Evolutionary conservation across 1,284 basidiomycete species (phyloP).

Genomic region (Microbotryum saponariae): DNA sequence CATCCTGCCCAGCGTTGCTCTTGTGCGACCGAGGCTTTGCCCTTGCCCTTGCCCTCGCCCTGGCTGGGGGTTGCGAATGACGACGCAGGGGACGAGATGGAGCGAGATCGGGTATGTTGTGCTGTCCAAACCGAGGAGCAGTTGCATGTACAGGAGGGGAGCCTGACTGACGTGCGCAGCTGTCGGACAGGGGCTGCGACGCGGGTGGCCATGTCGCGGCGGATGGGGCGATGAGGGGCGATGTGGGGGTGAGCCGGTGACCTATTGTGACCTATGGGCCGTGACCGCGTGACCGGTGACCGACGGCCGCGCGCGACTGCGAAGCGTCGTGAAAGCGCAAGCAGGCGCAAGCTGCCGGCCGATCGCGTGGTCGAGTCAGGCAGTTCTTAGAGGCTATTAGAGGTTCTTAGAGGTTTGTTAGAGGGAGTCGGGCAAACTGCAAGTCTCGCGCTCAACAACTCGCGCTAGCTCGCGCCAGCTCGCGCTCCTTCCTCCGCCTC

Average conservation of each 20-base stretch:
- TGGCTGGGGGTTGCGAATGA: background rate
- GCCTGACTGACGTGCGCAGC: background rate
- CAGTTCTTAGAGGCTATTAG: too few relatives aligned
- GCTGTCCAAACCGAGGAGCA: too few relatives aligned
- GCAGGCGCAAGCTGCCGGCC: background rate
- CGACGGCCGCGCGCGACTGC: too few relatives aligned
- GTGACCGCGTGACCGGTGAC: too few relatives aligned
- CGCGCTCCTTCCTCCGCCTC: background rate
- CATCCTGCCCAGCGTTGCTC: conserved; percentile 19
- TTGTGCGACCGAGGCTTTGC: background rate
- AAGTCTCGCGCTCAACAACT: too few relatives aligned
- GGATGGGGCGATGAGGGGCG: too few relatives aligned
- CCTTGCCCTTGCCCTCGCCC: conserved; percentile 9
- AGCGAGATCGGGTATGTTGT: too few relatives aligned
- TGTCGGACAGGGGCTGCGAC: background rate
- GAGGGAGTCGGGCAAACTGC: too few relatives aligned
- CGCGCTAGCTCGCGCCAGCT: too few relatives aligned
- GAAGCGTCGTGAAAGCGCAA: background rate
- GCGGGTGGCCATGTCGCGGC: background rate
- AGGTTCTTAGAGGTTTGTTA: too few relatives aligned
- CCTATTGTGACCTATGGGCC: too few relatives aligned
- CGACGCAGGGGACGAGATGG: background rate
- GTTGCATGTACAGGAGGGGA: background rate
- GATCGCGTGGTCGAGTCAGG: background rate
- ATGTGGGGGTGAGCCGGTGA: too few relatives aligned